Evolutionary conservation across 352 stramenopile species (phyloP).

Genomic region (Phytophthora megakarya): DNA sequence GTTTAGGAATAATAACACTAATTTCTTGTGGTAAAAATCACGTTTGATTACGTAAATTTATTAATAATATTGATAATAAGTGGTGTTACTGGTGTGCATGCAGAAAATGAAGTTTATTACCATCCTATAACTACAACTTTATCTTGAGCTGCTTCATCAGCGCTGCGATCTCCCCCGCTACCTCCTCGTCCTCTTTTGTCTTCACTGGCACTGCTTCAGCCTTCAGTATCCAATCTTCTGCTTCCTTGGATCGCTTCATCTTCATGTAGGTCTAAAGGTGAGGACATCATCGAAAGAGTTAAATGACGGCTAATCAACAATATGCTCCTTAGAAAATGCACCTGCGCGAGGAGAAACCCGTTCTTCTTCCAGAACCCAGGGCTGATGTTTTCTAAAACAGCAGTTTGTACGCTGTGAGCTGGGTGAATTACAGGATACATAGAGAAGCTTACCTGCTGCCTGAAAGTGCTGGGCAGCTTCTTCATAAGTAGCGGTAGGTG

Average conservation of each 20-base stretch:
- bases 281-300: background rate
- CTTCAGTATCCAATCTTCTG: conserved; percentile 53
- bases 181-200: conserved; percentile 64
- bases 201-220: conserved; percentile 54
- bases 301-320: background rate
- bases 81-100: too few species aligned
- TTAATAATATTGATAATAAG: too few species aligned
- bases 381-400: conserved; percentile 54
- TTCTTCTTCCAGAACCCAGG: conserved; percentile 86
- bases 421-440: background rate
- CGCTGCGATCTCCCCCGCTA: conserved; percentile 44
- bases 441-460: conserved; percentile 41
- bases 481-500: conserved; percentile 65
- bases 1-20: too few species aligned
- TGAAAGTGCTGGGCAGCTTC: conserved; percentile 61
- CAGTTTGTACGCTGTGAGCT: conserved; percentile 3
- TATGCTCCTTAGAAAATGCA: conserved; percentile 1
- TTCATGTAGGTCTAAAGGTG: conserved; percentile 61
- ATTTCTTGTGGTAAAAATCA: too few species aligned
- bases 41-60: too few species aligned
- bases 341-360: conserved; percentile 60
- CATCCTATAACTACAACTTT: conserved; percentile 10
- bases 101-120: too few species aligned
- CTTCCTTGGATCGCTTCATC: conserved; percentile 57
- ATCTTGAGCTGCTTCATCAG: conserved; percentile 58